A percentile compares a stretch with the other conserved stretches of the same genome.
Conservation (phyloP, 164 flowering plant genomes). For the Euptelea pleiosperma region DNA sequence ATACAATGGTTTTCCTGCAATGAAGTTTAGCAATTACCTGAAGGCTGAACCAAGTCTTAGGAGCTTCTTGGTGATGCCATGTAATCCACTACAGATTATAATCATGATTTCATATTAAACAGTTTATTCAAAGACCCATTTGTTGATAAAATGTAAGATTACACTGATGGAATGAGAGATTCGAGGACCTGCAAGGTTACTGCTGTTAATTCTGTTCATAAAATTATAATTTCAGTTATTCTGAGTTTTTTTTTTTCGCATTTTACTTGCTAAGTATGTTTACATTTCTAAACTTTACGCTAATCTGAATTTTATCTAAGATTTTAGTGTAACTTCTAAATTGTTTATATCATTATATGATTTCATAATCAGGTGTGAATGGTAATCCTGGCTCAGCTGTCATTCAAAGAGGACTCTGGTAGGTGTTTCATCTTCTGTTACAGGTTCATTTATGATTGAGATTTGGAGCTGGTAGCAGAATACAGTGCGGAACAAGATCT, state of each 20-base stretch:
- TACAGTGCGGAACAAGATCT: not conserved
- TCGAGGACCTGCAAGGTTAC: slow-evolving; percentile 59
- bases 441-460: slow-evolving; percentile 2
- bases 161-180: slow-evolving; percentile 66
- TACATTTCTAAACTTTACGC: no score
- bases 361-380: slow-evolving; percentile 62
- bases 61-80: slow-evolving; percentile 13
- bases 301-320: not conserved
- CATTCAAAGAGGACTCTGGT: slow-evolving; percentile 89
- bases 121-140: slow-evolving; percentile 90
- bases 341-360: slow-evolving; percentile 20
- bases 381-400: slow-evolving; percentile 59
- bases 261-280: no score
- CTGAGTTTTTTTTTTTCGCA: no score
- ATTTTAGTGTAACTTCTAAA: not conserved
- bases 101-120: slow-evolving; percentile 29
- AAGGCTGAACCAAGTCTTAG: not conserved
- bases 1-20: not conserved
- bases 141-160: slow-evolving; percentile 60
- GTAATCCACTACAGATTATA: slow-evolving; percentile 2
- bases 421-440: slow-evolving; percentile 25
- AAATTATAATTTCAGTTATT: slow-evolving; percentile 1
- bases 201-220: slow-evolving; percentile 1
- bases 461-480: not conserved
- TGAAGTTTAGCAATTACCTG: not conserved